Base-by-base conservation (phyloP, 2,329 filamentous ascomycete genomes). In the Nemania bipapillata region DNA sequence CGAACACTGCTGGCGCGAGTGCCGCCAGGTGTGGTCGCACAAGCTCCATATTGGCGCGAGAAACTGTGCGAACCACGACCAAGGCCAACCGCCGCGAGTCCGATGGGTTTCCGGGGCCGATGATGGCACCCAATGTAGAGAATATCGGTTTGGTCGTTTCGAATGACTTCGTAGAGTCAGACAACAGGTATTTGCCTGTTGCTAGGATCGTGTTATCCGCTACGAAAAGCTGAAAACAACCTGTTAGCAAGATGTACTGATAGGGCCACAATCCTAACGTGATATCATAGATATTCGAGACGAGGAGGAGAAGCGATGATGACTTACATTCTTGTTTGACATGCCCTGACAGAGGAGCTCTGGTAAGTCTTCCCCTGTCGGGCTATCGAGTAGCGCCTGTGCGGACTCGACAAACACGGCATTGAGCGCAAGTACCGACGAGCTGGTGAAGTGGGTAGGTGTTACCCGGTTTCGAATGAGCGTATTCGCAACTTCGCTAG, bases 171-270 rank as follows among this genome's bases (percentile, higher is more conserved):
- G 87, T 81, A 17, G 89, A 87, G 45, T 90, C 86, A 1, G 87
- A 86, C 15, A 98, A 86, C 9, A 98, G 85, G 77, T 93, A 96
- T 80, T 98, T 98, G 74, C 95, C 96, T 22, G 94, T 91, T 42
- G 95, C 95, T 35, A 97, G 86, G 68, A 97, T 92, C 74, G 89
- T 91, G 78, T 97, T 97, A 77, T 97, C 93, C 57, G 92, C 89
- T 68, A 98, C 90, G 78, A 92, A 93, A n/a, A 90, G 86, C 89
- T 94, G n/a, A 74, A 8, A 35, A 52, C 8, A 1, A 22, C n/a
- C 1, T 65, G 24, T 72, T 49, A 70, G 67, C 26, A 45, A 62
- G 47, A n/a, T 24, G 7, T 8, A 35, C n/a, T 24, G 37, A 55
- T 4, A 26, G 1, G 28, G 17, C 55, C 15, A 30, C 77, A 20